phyloP scores from a whole-genome alignment of 208 protist genomes.

The Trypanosoma congolense region DNA sequence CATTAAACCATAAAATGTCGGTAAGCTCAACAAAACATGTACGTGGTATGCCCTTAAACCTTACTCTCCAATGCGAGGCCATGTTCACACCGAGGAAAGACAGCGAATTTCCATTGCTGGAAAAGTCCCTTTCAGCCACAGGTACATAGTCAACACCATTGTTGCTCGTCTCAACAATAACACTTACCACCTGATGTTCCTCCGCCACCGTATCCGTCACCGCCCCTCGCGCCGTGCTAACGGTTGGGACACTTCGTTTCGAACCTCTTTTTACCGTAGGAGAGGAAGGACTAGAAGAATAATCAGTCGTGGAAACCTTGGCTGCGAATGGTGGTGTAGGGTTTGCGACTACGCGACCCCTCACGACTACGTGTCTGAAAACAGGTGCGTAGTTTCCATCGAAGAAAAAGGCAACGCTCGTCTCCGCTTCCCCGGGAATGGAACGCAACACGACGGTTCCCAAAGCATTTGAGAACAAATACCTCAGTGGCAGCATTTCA shows the following conservation, averaged over 20 bases:
- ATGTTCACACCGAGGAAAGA: slow-evolving; percentile 24
- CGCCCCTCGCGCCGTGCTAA: not conserved
- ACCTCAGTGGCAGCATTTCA: slow-evolving; percentile 22
- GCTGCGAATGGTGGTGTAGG: too few species aligned
- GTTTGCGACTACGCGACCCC: slow-evolving; percentile 4
- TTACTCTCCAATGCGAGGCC: slow-evolving; percentile 35
- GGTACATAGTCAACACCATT: slow-evolving; percentile 70
- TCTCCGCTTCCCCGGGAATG: not conserved
- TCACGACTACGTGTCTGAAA: slow-evolving; percentile 21
- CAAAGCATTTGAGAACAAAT: slow-evolving; percentile 12
- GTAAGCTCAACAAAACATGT: slow-evolving; percentile 32
- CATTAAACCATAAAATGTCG: slow-evolving; percentile 41
- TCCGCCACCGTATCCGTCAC: slow-evolving; percentile 2
- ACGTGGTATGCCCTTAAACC: slow-evolving; percentile 16
- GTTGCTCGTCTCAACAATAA: slow-evolving; percentile 70
- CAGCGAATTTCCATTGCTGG: slow-evolving; percentile 21
- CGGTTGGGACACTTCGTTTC: too few species aligned
- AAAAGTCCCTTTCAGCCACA: slow-evolving; percentile 23
- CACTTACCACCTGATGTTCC: slow-evolving; percentile 7
- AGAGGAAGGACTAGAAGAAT: too few species aligned
- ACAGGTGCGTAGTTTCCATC: not conserved
- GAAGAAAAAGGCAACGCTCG: slow-evolving; percentile 19
- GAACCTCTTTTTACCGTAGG: too few species aligned
- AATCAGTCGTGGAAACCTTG: too few species aligned
- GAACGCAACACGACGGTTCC: slow-evolving; percentile 22